Base-by-base conservation (phyloP, 2,329 filamentous ascomycete genomes). In the Alternaria dauci region DNA sequence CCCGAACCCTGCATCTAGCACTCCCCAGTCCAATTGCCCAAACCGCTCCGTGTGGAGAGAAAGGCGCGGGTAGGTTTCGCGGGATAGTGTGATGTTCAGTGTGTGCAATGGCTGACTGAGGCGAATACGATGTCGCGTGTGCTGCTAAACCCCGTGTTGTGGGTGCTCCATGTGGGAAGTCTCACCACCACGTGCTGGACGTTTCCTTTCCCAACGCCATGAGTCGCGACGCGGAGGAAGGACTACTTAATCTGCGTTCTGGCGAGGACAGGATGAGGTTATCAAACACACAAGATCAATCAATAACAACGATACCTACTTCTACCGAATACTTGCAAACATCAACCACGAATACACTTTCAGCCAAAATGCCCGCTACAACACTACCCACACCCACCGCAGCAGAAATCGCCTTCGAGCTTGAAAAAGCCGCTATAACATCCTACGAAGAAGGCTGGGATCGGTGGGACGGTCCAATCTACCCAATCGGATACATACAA, bases 361-460 rank as follows among this genome's bases (percentile, higher is more conserved):
- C 8, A 20, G 14, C 7, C 20, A 38, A 36, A 3, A 57, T 55
- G 48, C 58, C 55, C 39, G 50, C 51, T 51, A 30, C 51, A 43
- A 11, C 32, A 5, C 23, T 11, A 2, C 11, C 39, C 26, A 58
- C 44, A 11, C 34, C 34, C 34, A 58, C 64, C 30, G 42, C 63
- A 11, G 65, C 62, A 39, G 62, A 70, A 34, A 59, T 67, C 46
- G 60, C 64, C 44, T 71, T 68, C 39, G 69, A 72, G 67, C 62
- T 55, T 28, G 69, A 72, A 50, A 70, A 70, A 48, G 60, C 66
- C 2, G 47, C 66, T 8, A 67, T 73, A 7, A 64, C 55, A 5
- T 67, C 67, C n/a, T 74, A 72, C 58, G 70, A 72, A 50, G 60
- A 72, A 26, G 70, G 67, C 8, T 72, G 67, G 66, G 71, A 73